Evolutionary conservation across 164 flowering plant genomes (phyloP), one percentile per base, ranked within the genome.

Genomic region (Liquidambar formosana): DNA sequence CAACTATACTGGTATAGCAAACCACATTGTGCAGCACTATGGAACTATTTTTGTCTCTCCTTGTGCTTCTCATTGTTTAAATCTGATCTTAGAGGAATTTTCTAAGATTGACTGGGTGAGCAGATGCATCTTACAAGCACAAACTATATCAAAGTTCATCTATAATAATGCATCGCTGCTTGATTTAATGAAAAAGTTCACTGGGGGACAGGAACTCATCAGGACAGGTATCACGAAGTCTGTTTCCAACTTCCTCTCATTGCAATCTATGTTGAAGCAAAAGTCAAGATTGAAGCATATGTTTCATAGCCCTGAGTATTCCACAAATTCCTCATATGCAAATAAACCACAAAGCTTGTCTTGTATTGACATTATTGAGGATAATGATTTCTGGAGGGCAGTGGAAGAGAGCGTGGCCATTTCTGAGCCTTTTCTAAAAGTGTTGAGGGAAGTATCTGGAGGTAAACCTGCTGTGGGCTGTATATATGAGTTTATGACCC

Each of bases 91-190:
- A 66, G 97, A 94, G 72, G 98, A 94, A 56, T 89, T 94, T 68
- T 88, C 86, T n/a, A 86, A 87, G 76, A 80, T 92, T 51, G 95
- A 92, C 78, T 94, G 96, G 96, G 90, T 94, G 65, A 89, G 76
- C 72, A 69, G 90, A 67, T 90, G 97, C 64, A 84, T 94, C 65
- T 61, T 78, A 45, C 94, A 89, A 67, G 98, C 97, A 65, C 97
- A 94, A 66, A 70, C 81, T 14, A 81, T 94, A 70, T 81, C 97
- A 12, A 92, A 86, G 81, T 90, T 84, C 61, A 77, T 94, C 60
- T 94, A 94, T 73, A 94, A 92, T 64, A 83, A 77, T 61, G 78
- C 87, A 1, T 74, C 84, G 51, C 59, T 92, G 76, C 93, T 94
- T 59, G 93, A 89, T 72, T 74, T 89, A 45, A 88, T 90, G 97